Evolutionary conservation across 371 early-diverging fungal species (phyloP), one percentile per base, ranked within the genome.

Genomic region (Coemansia sp.): DNA sequence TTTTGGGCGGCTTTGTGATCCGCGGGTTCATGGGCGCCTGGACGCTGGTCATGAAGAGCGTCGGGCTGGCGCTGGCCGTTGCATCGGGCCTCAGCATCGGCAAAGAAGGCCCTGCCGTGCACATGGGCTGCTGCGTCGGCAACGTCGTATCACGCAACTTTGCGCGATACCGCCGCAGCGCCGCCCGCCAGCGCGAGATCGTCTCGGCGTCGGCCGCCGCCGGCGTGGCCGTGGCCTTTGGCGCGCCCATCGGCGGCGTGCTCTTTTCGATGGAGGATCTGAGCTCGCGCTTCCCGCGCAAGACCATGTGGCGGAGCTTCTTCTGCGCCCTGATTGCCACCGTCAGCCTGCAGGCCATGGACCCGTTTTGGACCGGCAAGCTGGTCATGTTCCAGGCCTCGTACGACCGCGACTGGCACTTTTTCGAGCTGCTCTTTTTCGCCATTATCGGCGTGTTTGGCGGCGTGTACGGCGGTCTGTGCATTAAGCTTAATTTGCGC

Each of bases 221-320:
- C 0, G 99, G 99, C 40, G 93, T 97, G 5, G 88, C 94, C 3
- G 94, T 94, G 2, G 93, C 92, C 36, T 97, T 98, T 81, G 99
- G 97, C 3, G 89, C 96, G 3, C 99, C 99, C 0, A 92, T 95
- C 47, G 97, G 95, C 5, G 99, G 99, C 33, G 97, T 98, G 8
- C 69, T 98, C 26, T 97, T 97, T 77, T 90, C 93, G 9, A 81
- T 97, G 16, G 99, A 98, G 81, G 96, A 95, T 76, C 90, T 96
- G 66, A 93, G 92, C 11, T 92, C 90, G 38, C 91, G 93, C 66
- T 98, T 98, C 66, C 93, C 97, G 0, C 85, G 88, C 60, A 89
- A 94, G 67, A 97, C 96, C 4, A 90, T 97, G 92, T 93, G 94
- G 95, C 86, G 94, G 52, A 90, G 91, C 57, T 92, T 96, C 75